Base-by-base conservation (phyloP, 805 yeast species). In the Torulaspora indica region DNA sequence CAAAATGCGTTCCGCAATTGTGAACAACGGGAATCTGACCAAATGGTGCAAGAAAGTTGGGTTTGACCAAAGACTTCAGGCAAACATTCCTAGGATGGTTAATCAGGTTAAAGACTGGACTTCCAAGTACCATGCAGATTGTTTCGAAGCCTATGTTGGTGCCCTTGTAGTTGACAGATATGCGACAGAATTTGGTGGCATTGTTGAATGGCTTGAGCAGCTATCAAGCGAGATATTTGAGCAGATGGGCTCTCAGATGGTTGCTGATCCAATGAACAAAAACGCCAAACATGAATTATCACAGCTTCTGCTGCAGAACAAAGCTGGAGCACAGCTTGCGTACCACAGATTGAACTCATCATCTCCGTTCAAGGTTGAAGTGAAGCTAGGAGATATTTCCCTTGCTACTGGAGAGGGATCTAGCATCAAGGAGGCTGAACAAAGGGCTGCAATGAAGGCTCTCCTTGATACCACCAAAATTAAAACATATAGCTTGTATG, bases 121-220 rank as follows among this genome's bases (percentile, higher is more conserved):
- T 5, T 38, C 47, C 3, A 56, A 55, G 35, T 42, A 55, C 22
- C 74, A 74, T 57, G 95, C 96, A 0, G 97, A 90, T 68, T 77
- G 84, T 2, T 83, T 89, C 56, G 97, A 90, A 64, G 95, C 96
- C 0, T 89, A 89, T 55, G 73, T 90, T 37, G 96, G 95, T 1
- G 97, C 91, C 0, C 64, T 89, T 24, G 57, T 56, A 3, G 64
- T 76, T 14, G 90, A 84, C 36, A 47, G 58, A 48, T 62, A 72
- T 32, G 54, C 63, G 0, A 47, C 49, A 8, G 75, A 77, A 46
- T 69, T 73, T 29, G 50, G 61, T 2, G 73, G 65, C 9, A 67
- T 82, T 6, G 70, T 71, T 47, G 58, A 65, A 3, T 82, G 88
- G 88, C 57, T 82, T 14, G 56, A 58, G 4, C 56, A 64, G 20